These are phyloP conservation scores for Pythium apleroticum DNA, from an alignment of 352 stramenopile species.

Conservation along the genomic window DNA sequence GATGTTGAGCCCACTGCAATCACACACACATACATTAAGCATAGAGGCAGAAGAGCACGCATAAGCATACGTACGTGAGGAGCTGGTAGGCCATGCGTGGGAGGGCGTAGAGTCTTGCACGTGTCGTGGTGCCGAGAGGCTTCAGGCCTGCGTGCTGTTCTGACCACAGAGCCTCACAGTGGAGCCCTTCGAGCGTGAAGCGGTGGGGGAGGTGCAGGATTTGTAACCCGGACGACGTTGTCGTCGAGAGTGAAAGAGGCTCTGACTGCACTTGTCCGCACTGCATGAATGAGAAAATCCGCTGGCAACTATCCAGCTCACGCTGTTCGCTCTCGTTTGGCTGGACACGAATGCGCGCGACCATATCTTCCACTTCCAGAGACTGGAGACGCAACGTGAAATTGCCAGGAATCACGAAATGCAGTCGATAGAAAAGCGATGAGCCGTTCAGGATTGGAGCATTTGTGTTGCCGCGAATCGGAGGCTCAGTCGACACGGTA, in stretches of 20 bases:
- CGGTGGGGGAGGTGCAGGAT: conserved; percentile 7
- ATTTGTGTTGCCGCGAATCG: conserved; percentile 8
- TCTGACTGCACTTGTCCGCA: conserved; percentile 9
- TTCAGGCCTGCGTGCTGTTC: conserved; percentile 33
- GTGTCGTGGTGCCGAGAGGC: conserved; percentile 24
- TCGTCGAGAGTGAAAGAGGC: not conserved
- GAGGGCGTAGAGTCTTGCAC: conserved; percentile 39
- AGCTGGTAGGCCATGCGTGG: conserved; percentile 45
- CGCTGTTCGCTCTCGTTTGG: conserved; percentile 23
- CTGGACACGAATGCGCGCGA: conserved; percentile 46
- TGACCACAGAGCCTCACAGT: conserved; percentile 42
- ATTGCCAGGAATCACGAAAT: conserved; percentile 41
- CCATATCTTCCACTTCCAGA: conserved; percentile 27
- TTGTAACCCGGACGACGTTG: not conserved
- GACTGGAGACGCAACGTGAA: conserved; percentile 42
- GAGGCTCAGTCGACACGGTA: not conserved
- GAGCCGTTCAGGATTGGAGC: conserved; percentile 39
- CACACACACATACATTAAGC: not conserved
- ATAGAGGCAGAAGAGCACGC: not conserved
- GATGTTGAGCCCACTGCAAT: conserved; percentile 35
- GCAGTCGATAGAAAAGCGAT: conserved; percentile 36
- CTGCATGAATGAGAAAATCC: conserved; percentile 21
- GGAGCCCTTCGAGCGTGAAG: conserved; percentile 18
- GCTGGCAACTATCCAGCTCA: conserved; percentile 1
- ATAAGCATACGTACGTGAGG: conserved; percentile 56